A percentile compares a stretch with the other conserved stretches of the same genome.
These are phyloP conservation scores for Fusarium austroafricanum DNA, from an alignment of 2,329 filamentous ascomycete species.

Conservation along the genomic window DNA sequence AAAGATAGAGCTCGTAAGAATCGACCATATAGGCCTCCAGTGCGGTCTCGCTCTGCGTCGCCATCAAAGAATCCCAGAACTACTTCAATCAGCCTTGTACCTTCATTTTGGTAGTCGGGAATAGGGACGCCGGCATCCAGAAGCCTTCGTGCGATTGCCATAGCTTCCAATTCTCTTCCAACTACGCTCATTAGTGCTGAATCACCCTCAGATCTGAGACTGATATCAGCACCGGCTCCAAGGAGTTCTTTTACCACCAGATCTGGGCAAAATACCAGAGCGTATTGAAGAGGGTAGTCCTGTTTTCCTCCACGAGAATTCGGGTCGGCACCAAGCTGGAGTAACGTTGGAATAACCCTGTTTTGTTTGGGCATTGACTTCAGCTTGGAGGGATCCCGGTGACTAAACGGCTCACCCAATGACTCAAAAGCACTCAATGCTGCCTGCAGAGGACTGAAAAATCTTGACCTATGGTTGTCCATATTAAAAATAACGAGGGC, in stretches of 20 bases:
- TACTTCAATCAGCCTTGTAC: neutral
- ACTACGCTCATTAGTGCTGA: neutral
- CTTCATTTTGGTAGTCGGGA: neutral
- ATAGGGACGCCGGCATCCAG: neutral
- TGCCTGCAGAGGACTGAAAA: neutral
- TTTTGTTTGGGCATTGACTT: no score
- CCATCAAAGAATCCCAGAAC: neutral
- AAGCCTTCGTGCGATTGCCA: neutral
- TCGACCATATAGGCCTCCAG: neutral
- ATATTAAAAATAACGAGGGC: no score
- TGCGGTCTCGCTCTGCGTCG: neutral
- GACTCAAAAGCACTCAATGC: neutral
- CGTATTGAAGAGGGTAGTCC: constrained; percentile 1
- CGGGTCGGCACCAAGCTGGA: constrained; percentile 7
- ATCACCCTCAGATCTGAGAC: neutral
- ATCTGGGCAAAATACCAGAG: neutral
- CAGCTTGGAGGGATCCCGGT: no score
- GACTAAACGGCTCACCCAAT: neutral
- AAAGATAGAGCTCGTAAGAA: neutral
- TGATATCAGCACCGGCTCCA: constrained; percentile 15
- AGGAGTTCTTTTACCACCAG: neutral
- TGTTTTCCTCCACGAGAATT: neutral
- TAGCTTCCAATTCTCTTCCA: neutral
- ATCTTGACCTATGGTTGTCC: neutral
- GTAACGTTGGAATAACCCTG: neutral